Evolutionary conservation across 257 asterid genomes (phyloP).

Genomic region (Ajuga chamaepitys): DNA sequence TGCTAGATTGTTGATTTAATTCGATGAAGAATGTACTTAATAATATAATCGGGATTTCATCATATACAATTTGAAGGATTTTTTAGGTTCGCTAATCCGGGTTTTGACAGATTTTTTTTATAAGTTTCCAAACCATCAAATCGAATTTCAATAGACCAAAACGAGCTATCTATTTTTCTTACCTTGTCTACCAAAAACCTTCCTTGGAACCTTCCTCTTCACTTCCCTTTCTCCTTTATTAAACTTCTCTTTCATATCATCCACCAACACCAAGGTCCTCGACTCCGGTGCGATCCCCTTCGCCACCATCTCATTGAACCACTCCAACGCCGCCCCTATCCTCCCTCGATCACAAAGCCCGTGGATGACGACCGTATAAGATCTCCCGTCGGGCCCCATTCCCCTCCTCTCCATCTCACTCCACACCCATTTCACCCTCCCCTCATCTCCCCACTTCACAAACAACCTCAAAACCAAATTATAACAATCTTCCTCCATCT

Average conservation of each 20-base stretch:
- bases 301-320: conserved; percentile 45
- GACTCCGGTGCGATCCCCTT: conserved; percentile 64
- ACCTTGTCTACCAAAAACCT: neutral
- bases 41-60: no score
- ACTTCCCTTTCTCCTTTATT: conserved; percentile 10
- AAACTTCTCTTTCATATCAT: conserved; percentile 38
- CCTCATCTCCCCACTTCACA: conserved; percentile 52
- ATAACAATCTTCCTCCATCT: conserved; percentile 37
- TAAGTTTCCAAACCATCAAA: no score
- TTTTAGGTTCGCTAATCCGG: no score
- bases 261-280: conserved; percentile 48
- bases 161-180: conserved; percentile 8
- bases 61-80: no score
- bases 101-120: no score
- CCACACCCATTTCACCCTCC: conserved; percentile 39
- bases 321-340: conserved; percentile 35
- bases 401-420: conserved; percentile 70
- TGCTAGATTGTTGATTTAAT: no score
- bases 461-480: conserved; percentile 68
- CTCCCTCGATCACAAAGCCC: conserved; percentile 47
- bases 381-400: conserved; percentile 59
- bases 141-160: no score
- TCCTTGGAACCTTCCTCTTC: neutral
- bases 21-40: no score
- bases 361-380: conserved; percentile 63